Evolutionary conservation across 2,329 filamentous ascomycete genomes (phyloP).

Genomic region (Cladosporium sp.): DNA sequence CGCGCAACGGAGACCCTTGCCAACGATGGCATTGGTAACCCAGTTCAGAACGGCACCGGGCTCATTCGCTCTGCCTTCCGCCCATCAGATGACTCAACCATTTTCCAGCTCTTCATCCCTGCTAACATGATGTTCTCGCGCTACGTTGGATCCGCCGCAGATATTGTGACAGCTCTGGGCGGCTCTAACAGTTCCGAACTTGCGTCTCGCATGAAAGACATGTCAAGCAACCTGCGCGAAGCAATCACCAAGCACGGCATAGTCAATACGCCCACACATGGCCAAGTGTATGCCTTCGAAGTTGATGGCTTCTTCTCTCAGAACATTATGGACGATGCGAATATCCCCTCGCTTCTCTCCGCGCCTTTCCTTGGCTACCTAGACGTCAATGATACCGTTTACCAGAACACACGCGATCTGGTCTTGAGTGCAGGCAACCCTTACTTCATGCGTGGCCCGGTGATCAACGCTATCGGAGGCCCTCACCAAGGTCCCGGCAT

Average conservation of each 20-base stretch:
- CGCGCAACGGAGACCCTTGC: slow-evolving; percentile 50
- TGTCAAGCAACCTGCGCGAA: slow-evolving; percentile 49
- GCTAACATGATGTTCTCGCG: slow-evolving; percentile 71
- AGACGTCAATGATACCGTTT: slow-evolving; percentile 41
- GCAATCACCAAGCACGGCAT: slow-evolving; percentile 50
- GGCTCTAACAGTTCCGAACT: slow-evolving; percentile 49
- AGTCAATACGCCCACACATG: slow-evolving; percentile 38
- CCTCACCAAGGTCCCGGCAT: slow-evolving; percentile 49
- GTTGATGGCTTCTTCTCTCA: slow-evolving; percentile 48
- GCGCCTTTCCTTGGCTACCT: slow-evolving; percentile 64
- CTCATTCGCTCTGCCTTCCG: slow-evolving; percentile 52
- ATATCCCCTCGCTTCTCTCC: slow-evolving; percentile 66
- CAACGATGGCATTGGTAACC: slow-evolving; percentile 56
- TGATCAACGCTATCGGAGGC: slow-evolving; percentile 50
- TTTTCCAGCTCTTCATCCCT: slow-evolving; percentile 52
- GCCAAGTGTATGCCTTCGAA: slow-evolving; percentile 50
- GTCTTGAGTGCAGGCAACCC: slow-evolving; percentile 49
- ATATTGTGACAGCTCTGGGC: slow-evolving; percentile 55
- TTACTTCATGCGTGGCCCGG: slow-evolving; percentile 53
- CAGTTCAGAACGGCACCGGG: slow-evolving; percentile 50
- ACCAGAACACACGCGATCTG: slow-evolving; percentile 48
- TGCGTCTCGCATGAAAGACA: slow-evolving; percentile 56
- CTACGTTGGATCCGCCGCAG: slow-evolving; percentile 56
- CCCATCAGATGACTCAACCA: slow-evolving; percentile 52
- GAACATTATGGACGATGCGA: slow-evolving; percentile 71